These are phyloP conservation scores for Parafenestella ontariensis DNA, from an alignment of 2,329 filamentous ascomycete genomes.

Conservation along the genomic window DNA sequence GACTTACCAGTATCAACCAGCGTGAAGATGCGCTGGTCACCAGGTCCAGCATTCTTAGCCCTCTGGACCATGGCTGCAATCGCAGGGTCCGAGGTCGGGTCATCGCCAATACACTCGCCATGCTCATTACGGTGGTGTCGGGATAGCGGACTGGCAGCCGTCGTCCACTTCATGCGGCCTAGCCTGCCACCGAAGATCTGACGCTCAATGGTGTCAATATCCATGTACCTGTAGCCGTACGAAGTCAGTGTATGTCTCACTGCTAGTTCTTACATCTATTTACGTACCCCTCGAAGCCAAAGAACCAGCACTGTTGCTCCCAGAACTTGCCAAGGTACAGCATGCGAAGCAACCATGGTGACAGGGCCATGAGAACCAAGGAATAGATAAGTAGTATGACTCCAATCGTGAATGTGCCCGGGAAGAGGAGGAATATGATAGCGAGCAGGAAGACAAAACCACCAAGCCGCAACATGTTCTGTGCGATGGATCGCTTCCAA, in stretches of 20 bases:
- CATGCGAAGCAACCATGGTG: constrained; percentile 45
- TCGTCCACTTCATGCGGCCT: constrained; percentile 48
- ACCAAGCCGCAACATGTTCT: constrained; percentile 23
- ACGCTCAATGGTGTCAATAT: constrained; percentile 48
- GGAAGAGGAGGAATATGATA: constrained; percentile 17
- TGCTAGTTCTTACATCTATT: constrained; percentile 23
- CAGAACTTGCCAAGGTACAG: constrained; percentile 52
- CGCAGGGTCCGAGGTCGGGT: constrained; percentile 37
- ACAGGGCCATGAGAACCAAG: constrained; percentile 35
- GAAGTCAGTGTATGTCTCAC: neutral
- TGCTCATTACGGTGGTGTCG: constrained; percentile 39
- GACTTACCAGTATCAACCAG: constrained; percentile 45
- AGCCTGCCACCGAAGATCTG: constrained; percentile 49
- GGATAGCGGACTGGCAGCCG: constrained; percentile 42
- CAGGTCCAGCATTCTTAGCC: constrained; percentile 28
- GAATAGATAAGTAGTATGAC: constrained; percentile 33
- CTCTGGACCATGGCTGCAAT: constrained; percentile 28
- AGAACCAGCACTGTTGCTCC: constrained; percentile 52
- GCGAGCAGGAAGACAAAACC: constrained; percentile 25
- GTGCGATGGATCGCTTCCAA: constrained; percentile 35
- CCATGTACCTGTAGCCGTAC: constrained; percentile 32
- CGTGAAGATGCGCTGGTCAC: constrained; percentile 37
- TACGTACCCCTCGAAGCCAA: constrained; percentile 54
- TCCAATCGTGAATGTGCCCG: neutral
- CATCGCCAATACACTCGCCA: constrained; percentile 40